A percentile compares a stretch with the other conserved stretches of the same genome.
Evolutionary conservation across 768 basidiomycete species (phyloP).

Genomic region (Scleroderma citrinum): DNA sequence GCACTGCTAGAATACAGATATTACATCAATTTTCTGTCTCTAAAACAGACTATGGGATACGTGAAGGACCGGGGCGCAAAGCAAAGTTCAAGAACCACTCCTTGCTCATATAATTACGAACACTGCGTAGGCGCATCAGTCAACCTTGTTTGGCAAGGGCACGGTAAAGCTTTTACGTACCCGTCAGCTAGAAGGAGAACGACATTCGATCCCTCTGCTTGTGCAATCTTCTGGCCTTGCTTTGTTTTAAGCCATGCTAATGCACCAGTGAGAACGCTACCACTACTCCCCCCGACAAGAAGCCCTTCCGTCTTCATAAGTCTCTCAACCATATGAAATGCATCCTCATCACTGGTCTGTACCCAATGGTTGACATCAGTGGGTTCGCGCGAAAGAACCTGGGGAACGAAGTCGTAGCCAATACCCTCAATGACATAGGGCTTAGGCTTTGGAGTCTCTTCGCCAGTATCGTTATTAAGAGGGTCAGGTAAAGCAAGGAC

Average conservation of each 20-base stretch:
- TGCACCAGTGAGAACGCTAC: constrained; percentile 76
- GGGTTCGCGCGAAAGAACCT: constrained; percentile 67
- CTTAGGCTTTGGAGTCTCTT: constrained; percentile 33
- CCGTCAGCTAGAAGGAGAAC: constrained; percentile 89
- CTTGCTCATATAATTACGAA: constrained; percentile 94
- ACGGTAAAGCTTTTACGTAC: constrained; percentile 40
- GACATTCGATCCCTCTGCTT: constrained; percentile 74
- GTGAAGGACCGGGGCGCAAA: constrained; percentile 47
- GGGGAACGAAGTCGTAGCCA: constrained; percentile 89
- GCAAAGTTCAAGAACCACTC: constrained; percentile 82
- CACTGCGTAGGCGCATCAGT: constrained; percentile 35
- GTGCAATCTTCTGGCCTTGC: constrained; percentile 56
- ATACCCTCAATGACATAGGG: constrained; percentile 91
- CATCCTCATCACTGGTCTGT: constrained; percentile 77
- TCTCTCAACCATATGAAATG: constrained; percentile 67
- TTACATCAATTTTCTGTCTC: not conserved
- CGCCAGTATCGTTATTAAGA: constrained; percentile 49
- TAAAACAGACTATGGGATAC: constrained; percentile 24
- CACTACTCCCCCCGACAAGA: constrained; percentile 90
- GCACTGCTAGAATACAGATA: too few relatives aligned
- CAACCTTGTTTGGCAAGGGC: not conserved
- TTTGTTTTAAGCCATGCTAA: constrained; percentile 71
- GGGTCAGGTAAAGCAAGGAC: constrained; percentile 69
- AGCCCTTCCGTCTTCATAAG: constrained; percentile 85
- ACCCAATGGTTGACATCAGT: constrained; percentile 70